Base-by-base conservation (phyloP, 2,329 filamentous ascomycete species). In the Apiospora koreana region DNA sequence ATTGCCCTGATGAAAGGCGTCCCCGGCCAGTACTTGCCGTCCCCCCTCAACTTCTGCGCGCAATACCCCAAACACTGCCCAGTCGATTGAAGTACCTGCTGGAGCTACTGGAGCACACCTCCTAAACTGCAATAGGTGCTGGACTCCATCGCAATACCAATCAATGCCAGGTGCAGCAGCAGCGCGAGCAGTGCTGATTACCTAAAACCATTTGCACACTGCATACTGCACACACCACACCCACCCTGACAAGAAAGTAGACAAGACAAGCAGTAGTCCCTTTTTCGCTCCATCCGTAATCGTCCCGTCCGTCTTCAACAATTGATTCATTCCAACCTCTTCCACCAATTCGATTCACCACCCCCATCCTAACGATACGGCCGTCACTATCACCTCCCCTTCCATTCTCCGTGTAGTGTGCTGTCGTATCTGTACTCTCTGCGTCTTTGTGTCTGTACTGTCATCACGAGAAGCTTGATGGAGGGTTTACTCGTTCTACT, bases 301-400 rank as follows among this genome's bases (percentile, higher is more conserved):
- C 31, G 38, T 62, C 54, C 54, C 54, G 54, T 62, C 54, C 54
- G 54, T 62, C 54, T 62, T 62, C 54, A 62, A 62, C 54, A 62
- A 38, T 62, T 62, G 54, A 62, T 62, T 62, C 54, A 62, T 62
- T 62, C 54, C 54, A 62, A 62, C 54, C 54, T 62, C 54, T 62
- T 62, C 54, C 54, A 38, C 54, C 54, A 62, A 62, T 62, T 62
- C 54, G 54, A n/a, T 62, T 62, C 54, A 62, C 54, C 54, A 62
- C 46, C 54, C 31, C 54, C 54, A 62, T 62, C 54, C 54, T 62
- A 38, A 38, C 54, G 54, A 38, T 62, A 62, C 54, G 54, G 54
- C 54, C 54, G 54, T n/a, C 54, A 28, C 54, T 62, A 35, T 62
- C 54, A 62, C 54, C 28, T 62, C 54, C 31, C 31, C 54, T 62